Base-by-base conservation (phyloP, 1,284 basidiomycete species). In the Papiliotrema terrestris region DNA sequence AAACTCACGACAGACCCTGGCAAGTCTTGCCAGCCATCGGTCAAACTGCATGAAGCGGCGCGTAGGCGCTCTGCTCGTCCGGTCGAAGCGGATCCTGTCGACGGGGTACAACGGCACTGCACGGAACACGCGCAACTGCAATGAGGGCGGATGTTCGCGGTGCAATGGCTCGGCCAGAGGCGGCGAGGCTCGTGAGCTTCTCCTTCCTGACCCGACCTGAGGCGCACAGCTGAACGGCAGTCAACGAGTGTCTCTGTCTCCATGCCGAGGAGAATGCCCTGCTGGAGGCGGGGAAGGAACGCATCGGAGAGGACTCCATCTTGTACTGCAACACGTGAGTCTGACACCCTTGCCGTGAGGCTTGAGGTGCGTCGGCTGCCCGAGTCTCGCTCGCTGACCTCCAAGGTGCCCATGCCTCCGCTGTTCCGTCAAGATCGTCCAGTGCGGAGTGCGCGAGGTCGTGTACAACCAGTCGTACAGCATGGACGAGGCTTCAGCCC, bases 81-180 rank as follows among this genome's bases (percentile, higher is more conserved):
- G 89, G 3, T 74, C 63, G 2, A 86, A 89, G 62, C 83, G 94
- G 25, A 89, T 99, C 50, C 80, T 98, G 38, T 85, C 90, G n/a
- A 97, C 96, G 1, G 96, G 96, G 80, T 99, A 99, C 77, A 99
- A 99, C 69, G 96, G 96, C 3, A 98, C 96, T 0, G 90, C 96
- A 9, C 83, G 91, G 9, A 92, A 93, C 2, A 80, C 97, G 41
- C 80, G 67, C 36, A 96, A 96, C 68, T 96, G 93, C 70, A 88
- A 89, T 65, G 86, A 94, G 73, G 79, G 92, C 5, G 92, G 92
- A 20, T 96, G 93, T 73, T 65, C 78, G 5, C 81, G 84, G 41
- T 96, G 92, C 72, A 95, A 97, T 67, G 82, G 79, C 4, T 79
- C 78, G 3, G 73, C 76, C 1, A 75, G 76, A 35, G 78, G 81